These are phyloP conservation scores for Cynanchum wilfordii DNA, from an alignment of 257 asterid genomes.

Conservation along the genomic window DNA sequence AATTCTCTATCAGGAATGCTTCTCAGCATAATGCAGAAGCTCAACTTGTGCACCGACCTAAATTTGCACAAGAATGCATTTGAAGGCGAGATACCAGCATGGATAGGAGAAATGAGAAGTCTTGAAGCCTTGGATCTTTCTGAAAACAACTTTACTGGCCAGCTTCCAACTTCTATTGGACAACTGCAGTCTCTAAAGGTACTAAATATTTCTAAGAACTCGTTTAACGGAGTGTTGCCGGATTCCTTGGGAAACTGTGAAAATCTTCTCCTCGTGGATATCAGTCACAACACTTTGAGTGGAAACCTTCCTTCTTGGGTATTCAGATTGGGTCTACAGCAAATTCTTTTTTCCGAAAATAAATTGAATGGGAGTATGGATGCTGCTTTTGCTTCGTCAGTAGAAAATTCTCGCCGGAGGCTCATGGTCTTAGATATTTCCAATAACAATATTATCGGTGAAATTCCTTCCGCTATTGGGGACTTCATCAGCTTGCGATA, in stretches of 20 bases:
- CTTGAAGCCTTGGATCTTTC: slow-evolving; percentile 66
- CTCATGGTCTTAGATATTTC: slow-evolving; percentile 55
- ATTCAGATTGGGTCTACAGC: slow-evolving; percentile 52
- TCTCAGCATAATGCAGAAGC: slow-evolving; percentile 70
- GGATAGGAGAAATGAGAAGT: slow-evolving; percentile 78
- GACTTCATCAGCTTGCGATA: slow-evolving; percentile 45
- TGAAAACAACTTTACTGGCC: slow-evolving; percentile 54
- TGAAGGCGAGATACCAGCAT: slow-evolving; percentile 47
- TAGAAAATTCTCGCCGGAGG: slow-evolving; percentile 42
- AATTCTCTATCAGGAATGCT: slow-evolving; percentile 55
- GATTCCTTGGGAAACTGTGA: slow-evolving; percentile 43
- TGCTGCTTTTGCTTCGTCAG: slow-evolving; percentile 36
- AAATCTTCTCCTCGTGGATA: slow-evolving; percentile 56
- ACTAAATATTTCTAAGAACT: slow-evolving; percentile 55
- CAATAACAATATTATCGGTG: slow-evolving; percentile 43
- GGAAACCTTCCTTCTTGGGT: slow-evolving; percentile 57
- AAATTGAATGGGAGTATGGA: slow-evolving; percentile 47
- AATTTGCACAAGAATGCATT: slow-evolving; percentile 45
- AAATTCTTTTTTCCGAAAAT: slow-evolving; percentile 51
- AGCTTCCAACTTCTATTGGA: slow-evolving; percentile 50
- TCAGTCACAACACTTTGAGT: slow-evolving; percentile 51
- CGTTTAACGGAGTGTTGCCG: slow-evolving; percentile 56
- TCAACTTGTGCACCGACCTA: slow-evolving; percentile 47
- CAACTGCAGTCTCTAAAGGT: slow-evolving; percentile 55
- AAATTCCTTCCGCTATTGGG: slow-evolving; percentile 49